Base-by-base conservation (phyloP, 108 stramenopile genomes). In the Pelagomonas calceolata region DNA sequence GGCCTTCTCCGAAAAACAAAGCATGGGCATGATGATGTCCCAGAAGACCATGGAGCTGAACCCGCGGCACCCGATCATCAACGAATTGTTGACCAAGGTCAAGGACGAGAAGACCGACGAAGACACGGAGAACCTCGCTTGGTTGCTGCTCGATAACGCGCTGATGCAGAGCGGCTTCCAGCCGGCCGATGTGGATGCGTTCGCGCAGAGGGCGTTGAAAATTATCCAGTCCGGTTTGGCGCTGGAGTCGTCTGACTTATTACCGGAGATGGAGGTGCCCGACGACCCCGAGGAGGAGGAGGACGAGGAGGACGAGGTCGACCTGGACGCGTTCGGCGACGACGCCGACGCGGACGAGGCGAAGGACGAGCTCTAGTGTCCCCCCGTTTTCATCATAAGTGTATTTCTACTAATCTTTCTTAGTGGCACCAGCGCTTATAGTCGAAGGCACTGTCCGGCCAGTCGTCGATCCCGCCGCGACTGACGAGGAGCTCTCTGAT, bases 51-150 rank as follows among this genome's bases (percentile, higher is more conserved):
- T 99, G 81, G 99, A 99, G 83, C 79, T 99, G 76, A 99, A 99
- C 85, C 99, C 99, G 34, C 91, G 99, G 64, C 97, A 98, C 82
- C 99, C 99, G 31, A 90, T 99, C 66, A 80, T 99, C 37, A 72
- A 83, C 71, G 91, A 94, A 80, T 88, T 99, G 39, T 85, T 95
- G 43, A 88, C 85, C 68, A 78, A 71, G 34, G 82, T 83, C 36
- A 30, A 65, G 36, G 82, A 87, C 65, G 87, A 89, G 37, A 77
- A 89, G 34, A 81, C 85, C 3, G 70, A 64, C 31, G 72, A 91
- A 63, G 86, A 90, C 35, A 79, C 88, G 15, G 74, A 82, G 75
- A 95, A 97, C 79, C 76, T 94, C 67, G 94, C 95, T 7, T 87
- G 91, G 92, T 84, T 96, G 12, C 85, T 99, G n/a, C 92, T 88